Conservation (phyloP, 352 stramenopile species). For the Aphanomyces stellatus region DNA sequence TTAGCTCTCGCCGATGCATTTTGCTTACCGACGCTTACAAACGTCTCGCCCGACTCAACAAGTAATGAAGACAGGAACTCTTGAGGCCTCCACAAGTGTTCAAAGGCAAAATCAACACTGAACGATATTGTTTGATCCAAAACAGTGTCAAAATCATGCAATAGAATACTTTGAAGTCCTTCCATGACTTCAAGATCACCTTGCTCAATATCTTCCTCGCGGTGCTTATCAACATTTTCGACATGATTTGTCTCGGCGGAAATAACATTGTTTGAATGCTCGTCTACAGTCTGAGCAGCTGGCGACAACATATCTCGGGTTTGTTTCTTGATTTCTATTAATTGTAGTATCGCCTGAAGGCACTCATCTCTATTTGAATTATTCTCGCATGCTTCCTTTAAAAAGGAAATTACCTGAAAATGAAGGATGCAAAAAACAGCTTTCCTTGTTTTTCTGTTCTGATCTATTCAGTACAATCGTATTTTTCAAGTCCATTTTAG, state of each 20-base stretch:
- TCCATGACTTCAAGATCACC: background rate
- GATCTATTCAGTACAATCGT: too few species aligned
- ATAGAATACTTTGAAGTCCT: background rate
- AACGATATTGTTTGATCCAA: slow-evolving; percentile 56
- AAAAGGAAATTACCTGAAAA: slow-evolving; percentile 44
- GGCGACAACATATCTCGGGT: slow-evolving; percentile 44
- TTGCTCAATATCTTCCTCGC: background rate
- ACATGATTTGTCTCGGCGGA: too few species aligned
- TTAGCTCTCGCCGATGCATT: background rate
- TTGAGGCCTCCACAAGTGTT: background rate
- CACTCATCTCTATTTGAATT: slow-evolving; percentile 62
- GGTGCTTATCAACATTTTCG: background rate
- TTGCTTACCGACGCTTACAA: slow-evolving; percentile 34
- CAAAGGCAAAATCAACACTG: slow-evolving; percentile 31
- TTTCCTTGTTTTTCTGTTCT: slow-evolving; percentile 57
- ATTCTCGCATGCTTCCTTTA: background rate
- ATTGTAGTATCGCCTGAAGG: slow-evolving; percentile 64
- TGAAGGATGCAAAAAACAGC: slow-evolving; percentile 75
- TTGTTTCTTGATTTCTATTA: slow-evolving; percentile 66
- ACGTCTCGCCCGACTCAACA: slow-evolving; percentile 35
- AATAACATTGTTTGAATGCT: too few species aligned
- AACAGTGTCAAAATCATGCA: slow-evolving; percentile 55
- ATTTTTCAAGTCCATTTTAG: background rate
- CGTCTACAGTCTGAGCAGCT: too few species aligned
- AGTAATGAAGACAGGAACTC: background rate